Conservation (phyloP, 352 stramenopile species). For the Globisporangium echinulatum region DNA sequence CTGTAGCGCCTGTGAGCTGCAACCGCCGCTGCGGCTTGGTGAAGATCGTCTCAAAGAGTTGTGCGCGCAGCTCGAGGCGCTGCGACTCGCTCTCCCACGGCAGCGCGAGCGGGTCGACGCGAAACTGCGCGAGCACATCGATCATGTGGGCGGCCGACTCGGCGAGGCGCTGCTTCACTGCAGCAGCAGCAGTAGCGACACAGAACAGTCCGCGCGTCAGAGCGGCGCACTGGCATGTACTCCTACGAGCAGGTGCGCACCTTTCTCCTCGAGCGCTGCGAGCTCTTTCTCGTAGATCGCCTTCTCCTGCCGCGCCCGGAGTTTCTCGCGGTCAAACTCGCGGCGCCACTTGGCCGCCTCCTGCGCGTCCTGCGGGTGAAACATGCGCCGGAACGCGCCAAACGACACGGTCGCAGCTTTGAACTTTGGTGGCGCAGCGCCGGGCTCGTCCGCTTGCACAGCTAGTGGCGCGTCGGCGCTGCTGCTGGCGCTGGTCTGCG, state of each 20-base stretch:
- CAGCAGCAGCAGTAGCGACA: neutral
- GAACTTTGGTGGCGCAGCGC: neutral
- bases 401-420: slow-evolving; percentile 32
- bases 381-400: slow-evolving; percentile 55
- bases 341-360: slow-evolving; percentile 50
- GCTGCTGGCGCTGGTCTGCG: neutral
- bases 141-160: slow-evolving; percentile 72
- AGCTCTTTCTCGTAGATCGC: slow-evolving; percentile 67
- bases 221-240: neutral
- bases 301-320: slow-evolving; percentile 46
- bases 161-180: slow-evolving; percentile 63
- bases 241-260: slow-evolving; percentile 11
- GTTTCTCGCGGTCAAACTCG: slow-evolving; percentile 67
- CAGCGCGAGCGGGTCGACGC: slow-evolving; percentile 35
- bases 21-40: slow-evolving; percentile 34
- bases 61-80: slow-evolving; percentile 33
- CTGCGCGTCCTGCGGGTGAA: slow-evolving; percentile 42
- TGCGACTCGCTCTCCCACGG: slow-evolving; percentile 51
- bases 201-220: neutral
- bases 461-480: too few relatives aligned
- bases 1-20: slow-evolving; percentile 11
- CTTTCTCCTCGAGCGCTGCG: slow-evolving; percentile 60
- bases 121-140: slow-evolving; percentile 51
- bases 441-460: neutral
- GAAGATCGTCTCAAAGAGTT: slow-evolving; percentile 65